Evolutionary conservation across 257 asterid species (phyloP), one percentile per base, ranked within the genome.

Genomic region (Petunia secreta): DNA sequence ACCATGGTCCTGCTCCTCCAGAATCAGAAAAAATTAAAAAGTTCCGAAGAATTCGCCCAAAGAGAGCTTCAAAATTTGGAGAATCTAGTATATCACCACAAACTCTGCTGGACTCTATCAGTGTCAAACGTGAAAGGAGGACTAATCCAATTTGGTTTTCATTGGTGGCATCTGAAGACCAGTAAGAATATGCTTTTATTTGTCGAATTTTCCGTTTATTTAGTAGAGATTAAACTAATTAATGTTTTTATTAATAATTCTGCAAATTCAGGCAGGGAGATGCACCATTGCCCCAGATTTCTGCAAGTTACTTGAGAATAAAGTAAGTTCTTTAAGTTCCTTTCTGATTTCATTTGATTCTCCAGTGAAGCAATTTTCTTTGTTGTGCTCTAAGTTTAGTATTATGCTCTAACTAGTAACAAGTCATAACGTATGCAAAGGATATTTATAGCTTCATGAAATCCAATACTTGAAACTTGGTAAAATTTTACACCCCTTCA

Each of bases 61-160:
- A 95, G 86, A 95, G 88, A 86, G 89, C 89, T 25, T 82, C 84
- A 34, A 84, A 85, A 80, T 83, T 82, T 76, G 96, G 90, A 79
- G 93, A 92, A 63, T 84, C 86, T 60, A 86, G 83, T 89, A 81
- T 91, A 79, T 81, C 95, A 63, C 91, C 97, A 11, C 98, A 93
- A 87, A 87, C 54, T 63, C 87, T 92, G 80, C 90, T 95, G 10
- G 94, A 95, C 86, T 89, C 90, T 75, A 83, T 82, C 75, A 85
- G 86, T 80, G 82, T 87, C 46, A 87, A 80, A 84, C 79, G 81
- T 58, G 95, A 89, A 60, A 83, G 89, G 86, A 89, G 85, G 86
- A 82, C 75, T 80, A 83, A 86, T 83, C 95, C 99, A 53, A 84
- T 96, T 81, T 96, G 98, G 99, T 94, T 96, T 86, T 91, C 98